These are phyloP conservation scores for Pichia exigua DNA, from an alignment of 805 yeast species.

Conservation along the genomic window DNA sequence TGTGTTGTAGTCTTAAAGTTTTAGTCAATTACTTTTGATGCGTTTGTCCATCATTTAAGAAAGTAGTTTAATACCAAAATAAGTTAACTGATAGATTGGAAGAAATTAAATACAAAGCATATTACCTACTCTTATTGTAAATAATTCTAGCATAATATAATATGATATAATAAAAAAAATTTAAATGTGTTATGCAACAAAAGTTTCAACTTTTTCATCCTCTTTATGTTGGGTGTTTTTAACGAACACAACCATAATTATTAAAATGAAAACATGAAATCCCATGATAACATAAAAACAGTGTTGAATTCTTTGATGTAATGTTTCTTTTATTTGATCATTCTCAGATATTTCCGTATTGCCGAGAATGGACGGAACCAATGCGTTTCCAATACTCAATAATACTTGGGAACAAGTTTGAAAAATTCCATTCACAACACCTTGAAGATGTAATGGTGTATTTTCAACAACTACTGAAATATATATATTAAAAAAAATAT, in stretches of 20 bases:
- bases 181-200: too few species aligned
- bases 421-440: constrained; percentile 15
- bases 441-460: constrained; percentile 17
- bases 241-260: neutral
- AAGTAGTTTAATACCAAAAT: too few species aligned
- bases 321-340: neutral
- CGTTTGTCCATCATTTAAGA: too few species aligned
- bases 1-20: too few species aligned
- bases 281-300: constrained; percentile 6
- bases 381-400: constrained; percentile 13
- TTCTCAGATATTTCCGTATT: neutral
- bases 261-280: constrained; percentile 1
- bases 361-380: constrained; percentile 14
- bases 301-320: constrained; percentile 7
- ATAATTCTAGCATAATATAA: too few species aligned
- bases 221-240: neutral
- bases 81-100: too few species aligned
- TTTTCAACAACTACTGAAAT: constrained; percentile 23
- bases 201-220: neutral
- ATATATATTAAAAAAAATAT: constrained; percentile 30
- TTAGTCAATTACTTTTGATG: too few species aligned
- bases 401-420: constrained; percentile 13
- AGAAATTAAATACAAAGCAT: too few species aligned
- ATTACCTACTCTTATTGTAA: too few species aligned
- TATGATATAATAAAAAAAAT: neutral